Percentiles rank a stretch among this genome's conserved stretches.
These are phyloP conservation scores for Hortaea werneckii DNA, from an alignment of 2,329 filamentous ascomycete species.

Conservation along the genomic window DNA sequence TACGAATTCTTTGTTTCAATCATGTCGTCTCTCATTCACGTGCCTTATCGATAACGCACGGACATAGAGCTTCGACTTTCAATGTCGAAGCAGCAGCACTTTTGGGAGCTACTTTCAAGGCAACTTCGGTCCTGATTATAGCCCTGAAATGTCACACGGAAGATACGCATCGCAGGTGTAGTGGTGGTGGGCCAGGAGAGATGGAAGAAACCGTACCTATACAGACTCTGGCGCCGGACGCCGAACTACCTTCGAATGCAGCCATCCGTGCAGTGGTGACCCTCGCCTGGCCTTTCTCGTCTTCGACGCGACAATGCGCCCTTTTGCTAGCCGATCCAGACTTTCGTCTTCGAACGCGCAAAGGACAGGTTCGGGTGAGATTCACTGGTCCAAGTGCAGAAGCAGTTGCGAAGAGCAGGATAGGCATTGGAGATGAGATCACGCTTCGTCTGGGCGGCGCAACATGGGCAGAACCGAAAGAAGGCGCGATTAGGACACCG, in stretches of 20 bases:
- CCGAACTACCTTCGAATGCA: conserved; percentile 14
- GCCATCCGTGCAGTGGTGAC: conserved; percentile 62
- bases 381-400: conserved; percentile 63
- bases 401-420: conserved; percentile 52
- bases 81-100: too few species aligned
- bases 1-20: too few species aligned
- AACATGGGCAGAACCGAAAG: conserved; percentile 47
- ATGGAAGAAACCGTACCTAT: conserved; percentile 18
- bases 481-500: conserved; percentile 43
- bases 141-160: too few species aligned
- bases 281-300: conserved; percentile 85
- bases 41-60: too few species aligned
- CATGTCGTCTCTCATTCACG: too few species aligned
- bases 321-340: conserved; percentile 79
- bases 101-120: too few species aligned
- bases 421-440: conserved; percentile 72
- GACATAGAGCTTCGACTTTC: too few species aligned
- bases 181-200: background rate
- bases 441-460: conserved; percentile 59
- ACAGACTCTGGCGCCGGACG: conserved; percentile 17
- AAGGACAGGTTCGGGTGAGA: conserved; percentile 70
- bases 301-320: conserved; percentile 60
- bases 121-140: too few species aligned
- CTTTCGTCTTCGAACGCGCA: conserved; percentile 63
- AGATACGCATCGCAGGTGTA: background rate